Evolutionary conservation across 306 rosid species (phyloP).

Genomic region (Styphnolobium japonicum): DNA sequence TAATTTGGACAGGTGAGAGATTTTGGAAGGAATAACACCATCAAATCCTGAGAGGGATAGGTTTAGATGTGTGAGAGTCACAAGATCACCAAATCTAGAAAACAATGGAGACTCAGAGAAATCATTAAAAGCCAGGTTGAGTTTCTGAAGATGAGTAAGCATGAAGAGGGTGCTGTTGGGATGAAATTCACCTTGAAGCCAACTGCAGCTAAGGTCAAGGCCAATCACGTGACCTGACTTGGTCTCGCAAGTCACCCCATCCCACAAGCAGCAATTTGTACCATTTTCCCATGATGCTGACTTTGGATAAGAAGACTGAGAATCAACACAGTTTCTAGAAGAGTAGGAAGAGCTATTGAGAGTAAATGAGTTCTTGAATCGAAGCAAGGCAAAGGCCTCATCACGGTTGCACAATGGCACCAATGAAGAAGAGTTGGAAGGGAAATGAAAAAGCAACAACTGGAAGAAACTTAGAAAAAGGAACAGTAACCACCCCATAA

Average conservation of each 20-base stretch:
- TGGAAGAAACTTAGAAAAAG: too few species aligned
- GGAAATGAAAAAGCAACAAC: too few species aligned
- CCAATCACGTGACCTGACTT: not conserved
- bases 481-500: too few species aligned
- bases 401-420: too few species aligned
- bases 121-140: conserved; percentile 19
- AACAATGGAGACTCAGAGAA: not conserved
- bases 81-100: conserved; percentile 8
- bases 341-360: too few species aligned
- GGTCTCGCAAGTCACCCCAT: not conserved
- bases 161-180: conserved; percentile 15
- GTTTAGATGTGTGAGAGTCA: conserved; percentile 2
- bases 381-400: too few species aligned
- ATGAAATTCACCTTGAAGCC: conserved; percentile 1
- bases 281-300: conserved; percentile 8
- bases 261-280: conserved; percentile 25
- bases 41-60: accelerated
- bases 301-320: too few species aligned
- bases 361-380: too few species aligned
- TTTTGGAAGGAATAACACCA: conserved; percentile 23
- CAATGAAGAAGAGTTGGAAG: too few species aligned
- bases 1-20: conserved; percentile 35
- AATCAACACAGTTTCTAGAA: too few species aligned
- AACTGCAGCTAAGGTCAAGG: conserved; percentile 5
- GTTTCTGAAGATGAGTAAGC: not conserved